A percentile compares a stretch with the other conserved stretches of the same genome.
phyloP scores from a whole-genome alignment of 164 flowering plant species.

The Vitis rotundifolia region DNA sequence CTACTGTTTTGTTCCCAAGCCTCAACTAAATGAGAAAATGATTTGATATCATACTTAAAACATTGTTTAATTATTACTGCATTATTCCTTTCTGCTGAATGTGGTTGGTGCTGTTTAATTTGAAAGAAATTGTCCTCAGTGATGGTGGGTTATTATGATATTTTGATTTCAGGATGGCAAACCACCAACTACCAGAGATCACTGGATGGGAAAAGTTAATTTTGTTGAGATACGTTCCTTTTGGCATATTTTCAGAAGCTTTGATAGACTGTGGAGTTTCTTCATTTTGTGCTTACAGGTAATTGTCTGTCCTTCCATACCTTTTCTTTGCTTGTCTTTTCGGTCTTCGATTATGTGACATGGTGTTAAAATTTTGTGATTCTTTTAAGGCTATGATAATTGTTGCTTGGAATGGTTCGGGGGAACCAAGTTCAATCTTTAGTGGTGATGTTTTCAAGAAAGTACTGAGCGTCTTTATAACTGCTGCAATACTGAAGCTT shows the following conservation, averaged over 20 bases:
- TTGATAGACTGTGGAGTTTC: constrained; percentile 95
- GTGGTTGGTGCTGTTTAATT: constrained; percentile 1
- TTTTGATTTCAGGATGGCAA: constrained; percentile 54
- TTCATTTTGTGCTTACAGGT: constrained; percentile 88
- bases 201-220: constrained; percentile 89
- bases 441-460: constrained; percentile 67
- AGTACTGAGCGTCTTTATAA: constrained; percentile 83
- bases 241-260: constrained; percentile 93
- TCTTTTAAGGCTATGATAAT: constrained; percentile 82
- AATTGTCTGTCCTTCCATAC: constrained; percentile 5
- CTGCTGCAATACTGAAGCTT: constrained; percentile 95
- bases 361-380: constrained; percentile 3
- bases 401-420: constrained; percentile 93
- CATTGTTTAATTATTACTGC: too few species aligned
- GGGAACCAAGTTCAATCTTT: constrained; percentile 54
- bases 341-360: neutral
- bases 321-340: neutral
- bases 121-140: neutral
- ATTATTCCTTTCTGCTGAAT: neutral
- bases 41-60: too few species aligned
- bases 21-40: too few species aligned
- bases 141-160: neutral
- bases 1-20: too few species aligned
- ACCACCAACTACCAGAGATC: constrained; percentile 32
- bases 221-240: constrained; percentile 94